Conservation (phyloP, 163 green algal genomes). For the Volvox carteri region DNA sequence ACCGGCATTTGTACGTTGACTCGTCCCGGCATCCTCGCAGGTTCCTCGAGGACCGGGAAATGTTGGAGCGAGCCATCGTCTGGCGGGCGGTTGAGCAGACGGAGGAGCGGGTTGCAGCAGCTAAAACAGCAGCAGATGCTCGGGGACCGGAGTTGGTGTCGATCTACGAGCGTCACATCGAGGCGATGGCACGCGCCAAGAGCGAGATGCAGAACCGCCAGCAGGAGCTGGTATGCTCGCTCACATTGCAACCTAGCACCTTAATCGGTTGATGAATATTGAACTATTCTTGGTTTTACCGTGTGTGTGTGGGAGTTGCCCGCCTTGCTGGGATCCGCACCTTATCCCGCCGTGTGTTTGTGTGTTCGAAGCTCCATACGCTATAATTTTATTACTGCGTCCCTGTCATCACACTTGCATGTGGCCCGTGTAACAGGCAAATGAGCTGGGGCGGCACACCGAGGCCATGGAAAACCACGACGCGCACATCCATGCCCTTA, state of each 20-base stretch:
- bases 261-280: no score
- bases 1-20: no score
- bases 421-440: neutral
- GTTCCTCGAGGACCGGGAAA: constrained; percentile 14
- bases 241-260: no score
- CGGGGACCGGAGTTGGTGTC: neutral
- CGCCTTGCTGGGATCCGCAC: no score
- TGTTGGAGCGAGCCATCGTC: neutral
- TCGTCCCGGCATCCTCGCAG: no score
- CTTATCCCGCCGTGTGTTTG: no score
- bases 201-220: constrained; percentile 9
- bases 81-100: constrained; percentile 19
- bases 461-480: neutral
- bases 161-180: neutral
- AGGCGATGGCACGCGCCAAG: neutral
- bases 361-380: no score
- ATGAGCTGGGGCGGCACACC: neutral
- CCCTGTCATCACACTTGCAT: neutral
- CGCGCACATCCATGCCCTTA: neutral
- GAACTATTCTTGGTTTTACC: no score
- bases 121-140: neutral
- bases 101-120: constrained; percentile 1
- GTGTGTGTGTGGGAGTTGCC: no score
- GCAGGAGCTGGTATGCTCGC: neutral
- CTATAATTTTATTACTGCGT: no score